Evolutionary conservation across 768 basidiomycete species (phyloP), one percentile per base, ranked within the genome.

Genomic region (Dentipellis fragilis): DNA sequence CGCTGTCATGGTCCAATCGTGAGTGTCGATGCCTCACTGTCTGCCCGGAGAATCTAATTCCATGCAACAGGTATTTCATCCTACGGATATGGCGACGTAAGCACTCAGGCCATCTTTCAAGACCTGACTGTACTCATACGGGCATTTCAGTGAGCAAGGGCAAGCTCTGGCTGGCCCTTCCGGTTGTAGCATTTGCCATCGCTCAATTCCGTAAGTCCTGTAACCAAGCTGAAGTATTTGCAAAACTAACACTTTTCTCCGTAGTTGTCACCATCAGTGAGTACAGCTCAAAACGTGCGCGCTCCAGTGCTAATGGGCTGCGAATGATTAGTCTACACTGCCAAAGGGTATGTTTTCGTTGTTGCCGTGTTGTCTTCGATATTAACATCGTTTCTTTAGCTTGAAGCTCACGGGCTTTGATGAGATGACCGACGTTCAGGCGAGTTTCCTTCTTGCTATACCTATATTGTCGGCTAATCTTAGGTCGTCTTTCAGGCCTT

Each of bases 11-110:
- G 42, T 45, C 42, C 42, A 45, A 45, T 45, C 42, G 6, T 45
- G 56, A 76, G 74, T 49, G 49, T 49, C 10, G 3, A 12, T 49
- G 49, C 10, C 10, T 35, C 77, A 74, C 50, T 59, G 77, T 58
- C 67, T 73, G 36, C 58, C 76, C 55, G 11, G 60, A 69, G 74
- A 22, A 73, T 76, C 11, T 76, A 72, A 72, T 69, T 69, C 54
- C 65, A 17, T 39, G 8, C 7, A 10, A 35, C 40, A 45, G 52
- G 16, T 52, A 17, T 16, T 45, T 45, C 42, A 45, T 45, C 16
- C 42, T 45, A 9, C 42, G 42, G 42, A 45, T 45, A 45, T 45
- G 19, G n/a, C 42, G 42, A 45, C 42, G 60, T 61, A 22, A 47
- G 60, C 57, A 29, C 29, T 60, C 29, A 6, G 29, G 5, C 29